Conservation (phyloP, 106 monocot species). For the Xerophyta viscosa region DNA sequence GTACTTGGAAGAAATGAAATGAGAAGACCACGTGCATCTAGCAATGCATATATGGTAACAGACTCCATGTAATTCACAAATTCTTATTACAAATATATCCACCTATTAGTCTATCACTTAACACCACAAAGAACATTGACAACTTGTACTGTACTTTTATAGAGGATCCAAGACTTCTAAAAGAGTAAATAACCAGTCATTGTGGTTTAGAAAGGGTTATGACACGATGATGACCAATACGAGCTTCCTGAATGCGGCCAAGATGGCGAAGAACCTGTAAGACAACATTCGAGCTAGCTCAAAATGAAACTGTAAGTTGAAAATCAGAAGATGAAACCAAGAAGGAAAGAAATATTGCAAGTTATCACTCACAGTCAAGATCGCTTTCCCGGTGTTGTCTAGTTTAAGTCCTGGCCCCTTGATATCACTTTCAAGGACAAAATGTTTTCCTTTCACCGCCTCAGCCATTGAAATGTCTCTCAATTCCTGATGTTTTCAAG, state of each 20-base stretch:
- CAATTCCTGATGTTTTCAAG: constrained; percentile 52
- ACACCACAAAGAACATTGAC: too few species aligned
- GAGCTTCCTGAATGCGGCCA: constrained; percentile 77
- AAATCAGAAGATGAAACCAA: too few species aligned
- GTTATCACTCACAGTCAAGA: constrained; percentile 55
- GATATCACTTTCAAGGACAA: constrained; percentile 88
- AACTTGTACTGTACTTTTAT: too few species aligned
- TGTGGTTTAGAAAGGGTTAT: constrained; percentile 34
- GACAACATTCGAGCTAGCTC: background rate
- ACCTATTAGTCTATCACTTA: too few species aligned
- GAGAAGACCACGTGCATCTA: too few species aligned
- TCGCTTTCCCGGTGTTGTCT: constrained; percentile 91
- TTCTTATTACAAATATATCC: too few species aligned
- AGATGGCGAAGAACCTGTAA: constrained; percentile 88
- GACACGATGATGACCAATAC: constrained; percentile 78
- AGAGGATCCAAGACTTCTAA: too few species aligned
- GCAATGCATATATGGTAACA: too few species aligned
- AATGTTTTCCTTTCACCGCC: constrained; percentile 66
- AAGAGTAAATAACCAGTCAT: background rate
- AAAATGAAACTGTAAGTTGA: too few species aligned
- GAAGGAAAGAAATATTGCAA: too few species aligned
- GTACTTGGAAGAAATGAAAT: too few species aligned
- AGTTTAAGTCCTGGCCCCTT: constrained; percentile 94
- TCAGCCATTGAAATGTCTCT: constrained; percentile 70
- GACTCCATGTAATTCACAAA: too few species aligned